Base-by-base conservation (phyloP, 352 stramenopile genomes). In the Phytophthora fragariae region DNA sequence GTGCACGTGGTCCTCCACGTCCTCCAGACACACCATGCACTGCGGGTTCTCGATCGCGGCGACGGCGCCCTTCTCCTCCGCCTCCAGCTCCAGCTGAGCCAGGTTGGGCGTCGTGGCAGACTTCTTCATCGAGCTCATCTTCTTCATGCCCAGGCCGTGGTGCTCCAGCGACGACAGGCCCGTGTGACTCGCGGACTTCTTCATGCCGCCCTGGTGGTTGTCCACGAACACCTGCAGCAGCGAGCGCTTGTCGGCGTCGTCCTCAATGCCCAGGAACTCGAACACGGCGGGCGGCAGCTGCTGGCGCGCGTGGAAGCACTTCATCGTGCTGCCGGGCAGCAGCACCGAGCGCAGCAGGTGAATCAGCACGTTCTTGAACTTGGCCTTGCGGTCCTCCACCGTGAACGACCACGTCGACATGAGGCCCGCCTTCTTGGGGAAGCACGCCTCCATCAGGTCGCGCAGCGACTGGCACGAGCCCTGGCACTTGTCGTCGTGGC, bases 191-290 rank as follows among this genome's bases (percentile, higher is more conserved):
- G 73, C 61, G 49, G 69, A 68, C 35, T 69, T 78, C 57, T 78
- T 75, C 71, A 78, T 78, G 60, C 71, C 66, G 21, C 65, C 37
- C 52, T 87, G 66, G 66, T 80, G 81, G 73, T 90, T 89, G 70
- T 93, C 86, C 54, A 92, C 81, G 66, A 83, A 92, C 64, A 92
- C 87, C 66, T 93, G 84, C 11, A 93, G 75, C 63, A 93, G 73
- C 41, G 86, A 91, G 6, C 86, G 86, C 47, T 82, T 86, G 67
- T 92, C 84, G 11, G 76, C 72, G 19, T 73, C 72, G 67, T 92
- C 73, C 46, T 82, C 44, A 27, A 93, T 85, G 39, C 77, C 72
- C 11, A 92, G 74, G 59, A 92, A 92, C 64, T 85, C 62, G 64
- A 91, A 92, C 17, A 93, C 54, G 33, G 83, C 70, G 17, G 52